Base-by-base conservation (phyloP, 1,284 basidiomycete species). In the Chalciporus sp. region DNA sequence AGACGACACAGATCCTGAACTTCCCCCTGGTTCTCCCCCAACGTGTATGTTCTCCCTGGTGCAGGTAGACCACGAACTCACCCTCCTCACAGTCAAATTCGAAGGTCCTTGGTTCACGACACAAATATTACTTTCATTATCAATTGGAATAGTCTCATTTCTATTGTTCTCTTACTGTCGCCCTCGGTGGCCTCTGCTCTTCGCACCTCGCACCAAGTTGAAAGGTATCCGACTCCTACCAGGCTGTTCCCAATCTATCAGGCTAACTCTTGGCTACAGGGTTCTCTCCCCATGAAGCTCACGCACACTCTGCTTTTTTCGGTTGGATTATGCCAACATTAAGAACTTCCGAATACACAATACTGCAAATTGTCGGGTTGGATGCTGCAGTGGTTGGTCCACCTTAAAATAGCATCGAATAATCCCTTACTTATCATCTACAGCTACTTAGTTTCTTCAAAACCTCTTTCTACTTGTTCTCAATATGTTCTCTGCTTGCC, bases 241-340 rank as follows among this genome's bases (percentile, higher is more conserved):
- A 2, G n/a, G 33, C 39, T 9, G 17, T 40, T 19, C 5, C 2
- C 4, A 1, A 7, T 31, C 7, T 31, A 47, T 41, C 23, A 29
- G n/a, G 17, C 50, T 63, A 20, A 59, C 49, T 33, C 8, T 37
- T n/a, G 1, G 20, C 4, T 27, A 8, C 64, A 92, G 92, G 87
- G 3, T 95, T 95, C 74, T 94, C 94, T 5, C 91, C 94, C 16
- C 90, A 93, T 63, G 91, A 94, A 71, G 90, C 89, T 0, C 92
- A 95, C 66, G 84, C 86, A 6, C 89, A 90, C 61, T 79, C 83
- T 54, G 85, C 88, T 0, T 91, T 96, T 73, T 94, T 98, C 72
- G 93, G 93, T 19, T 99, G 96, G 96, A 92, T 98, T 59, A 70
- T 94, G 59, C 96, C 96, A 1, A 98, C 95, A 0, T 80, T 98